A percentile compares a stretch with the other conserved stretches of the same genome.
Evolutionary conservation across 441 rosid genomes (phyloP).

Genomic region (Pelargonium cotyledonis): DNA sequence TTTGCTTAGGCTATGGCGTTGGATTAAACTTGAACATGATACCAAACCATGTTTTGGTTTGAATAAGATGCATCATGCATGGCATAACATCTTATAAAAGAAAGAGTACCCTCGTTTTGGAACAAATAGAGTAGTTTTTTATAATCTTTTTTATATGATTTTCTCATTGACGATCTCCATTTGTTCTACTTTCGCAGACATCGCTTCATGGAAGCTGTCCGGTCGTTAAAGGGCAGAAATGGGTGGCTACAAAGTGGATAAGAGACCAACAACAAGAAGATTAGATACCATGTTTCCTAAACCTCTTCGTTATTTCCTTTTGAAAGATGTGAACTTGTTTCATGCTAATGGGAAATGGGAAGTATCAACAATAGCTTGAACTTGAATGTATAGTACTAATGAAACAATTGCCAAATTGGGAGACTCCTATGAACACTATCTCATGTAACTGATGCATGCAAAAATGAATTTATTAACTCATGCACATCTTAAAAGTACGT

Average conservation of each 20-base stretch:
- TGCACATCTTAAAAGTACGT: too few species aligned
- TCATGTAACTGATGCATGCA: too few species aligned
- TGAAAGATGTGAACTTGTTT: not conserved
- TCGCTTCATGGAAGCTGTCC: slow-evolving; percentile 30
- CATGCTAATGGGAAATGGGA: not conserved
- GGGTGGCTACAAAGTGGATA: slow-evolving; percentile 29
- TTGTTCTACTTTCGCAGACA: slow-evolving; percentile 10
- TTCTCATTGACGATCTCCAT: too few species aligned
- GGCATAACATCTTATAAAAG: too few species aligned
- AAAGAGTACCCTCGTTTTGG: too few species aligned
- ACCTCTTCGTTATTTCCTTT: not conserved
- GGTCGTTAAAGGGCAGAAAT: slow-evolving; percentile 24
- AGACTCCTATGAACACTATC: not conserved
- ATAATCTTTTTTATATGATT: too few species aligned
- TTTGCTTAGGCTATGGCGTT: too few species aligned
- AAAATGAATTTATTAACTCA: too few species aligned
- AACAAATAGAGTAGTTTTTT: too few species aligned
- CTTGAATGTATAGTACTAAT: not conserved
- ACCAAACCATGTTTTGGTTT: too few species aligned
- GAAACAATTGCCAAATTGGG: not conserved
- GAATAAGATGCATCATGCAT: too few species aligned
- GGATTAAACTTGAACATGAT: too few species aligned
- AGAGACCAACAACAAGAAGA: slow-evolving; percentile 18
- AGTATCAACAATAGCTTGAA: not conserved
- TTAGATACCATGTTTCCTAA: not conserved